Evolutionary conservation across 1,284 basidiomycete species (phyloP), one percentile per base, ranked within the genome.

Genomic region (Schizopora paradoxa): DNA sequence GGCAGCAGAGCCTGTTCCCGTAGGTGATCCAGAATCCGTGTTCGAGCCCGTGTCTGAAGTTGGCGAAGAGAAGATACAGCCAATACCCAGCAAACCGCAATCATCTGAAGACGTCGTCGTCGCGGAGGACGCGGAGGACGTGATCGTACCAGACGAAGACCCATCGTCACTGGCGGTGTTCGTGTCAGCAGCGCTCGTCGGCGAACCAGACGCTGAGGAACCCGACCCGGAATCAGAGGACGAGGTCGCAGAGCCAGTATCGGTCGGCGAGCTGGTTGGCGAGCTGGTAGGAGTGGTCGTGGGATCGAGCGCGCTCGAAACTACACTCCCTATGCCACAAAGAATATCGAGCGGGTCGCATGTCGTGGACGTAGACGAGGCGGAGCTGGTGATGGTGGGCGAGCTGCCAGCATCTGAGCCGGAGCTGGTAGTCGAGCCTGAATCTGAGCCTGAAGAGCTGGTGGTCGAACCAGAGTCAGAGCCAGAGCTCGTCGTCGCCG

Each of bases 41-140:
- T 4, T 23, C 14, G 29, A 18, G 19, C 31, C 27, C n/a, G 31
- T 26, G 7, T 14, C 35, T 21, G 42, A 5, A 35, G 34, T 33
- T 6, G 35, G 6, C 21, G 29, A 10, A 18, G 10, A 36, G 34
- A 31, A 31, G 34, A 10, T 8, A 16, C 8, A 10, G 34, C 8
- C 8, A 16, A 36, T 18, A 16, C 14, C 13, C 19, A 33, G 13
- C 25, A 45, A 11, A 34, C 31, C n/a, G 32, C 6, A 28, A 37
- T 41, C 11, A 35, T n/a, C 63, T 57, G 38, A 69, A 16, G 45
- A 27, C 21, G 61, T 49, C 16, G 58, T 47, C 13, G 52, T 45
- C 32, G 58, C 42, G 35, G 29, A 27, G 5, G 40, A 48, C 19
- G 45, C 38, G 2, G 35, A 45, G 14, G 25, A 44, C n/a, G 34